Conservation (phyloP, 129 eudicot genomes). For the Chrysanthemum makinoi region DNA sequence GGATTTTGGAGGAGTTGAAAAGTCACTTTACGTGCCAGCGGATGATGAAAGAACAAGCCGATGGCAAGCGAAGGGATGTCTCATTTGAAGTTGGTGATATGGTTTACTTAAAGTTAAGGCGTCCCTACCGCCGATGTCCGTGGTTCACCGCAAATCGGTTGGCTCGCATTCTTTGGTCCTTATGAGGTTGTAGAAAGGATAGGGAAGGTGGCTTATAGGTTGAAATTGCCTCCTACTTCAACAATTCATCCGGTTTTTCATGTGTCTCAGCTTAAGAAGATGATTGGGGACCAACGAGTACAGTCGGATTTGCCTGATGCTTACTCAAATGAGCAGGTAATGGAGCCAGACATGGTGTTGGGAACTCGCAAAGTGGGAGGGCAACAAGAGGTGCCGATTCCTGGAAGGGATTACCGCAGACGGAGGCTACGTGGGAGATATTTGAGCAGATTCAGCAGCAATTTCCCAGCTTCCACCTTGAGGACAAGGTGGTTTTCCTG, state of each 20-base stretch:
- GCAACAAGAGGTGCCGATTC: background rate
- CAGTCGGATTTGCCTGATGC: background rate
- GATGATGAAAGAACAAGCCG: background rate
- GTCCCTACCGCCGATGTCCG: background rate
- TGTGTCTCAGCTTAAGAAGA: background rate
- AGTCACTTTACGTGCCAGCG: background rate
- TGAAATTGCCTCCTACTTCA: background rate
- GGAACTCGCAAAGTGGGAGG: background rate
- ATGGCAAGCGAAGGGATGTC: background rate
- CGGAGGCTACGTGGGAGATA: background rate
- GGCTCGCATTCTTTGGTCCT: background rate
- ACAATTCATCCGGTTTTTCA: background rate
- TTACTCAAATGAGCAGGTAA: no score
- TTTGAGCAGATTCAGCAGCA: background rate
- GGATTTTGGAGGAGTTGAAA: background rate
- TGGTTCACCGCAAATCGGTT: background rate
- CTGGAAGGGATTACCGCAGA: background rate
- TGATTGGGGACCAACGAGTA: background rate
- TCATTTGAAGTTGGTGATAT: background rate
- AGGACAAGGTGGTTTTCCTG: slow-evolving; percentile 8
- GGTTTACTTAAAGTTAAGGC: background rate
- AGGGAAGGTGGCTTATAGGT: background rate
- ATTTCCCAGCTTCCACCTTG: background rate
- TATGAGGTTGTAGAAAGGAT: background rate
- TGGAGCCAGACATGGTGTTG: background rate